Evolutionary conservation across 208 protist species (phyloP).

Genomic region (Leishmania turanica): DNA sequence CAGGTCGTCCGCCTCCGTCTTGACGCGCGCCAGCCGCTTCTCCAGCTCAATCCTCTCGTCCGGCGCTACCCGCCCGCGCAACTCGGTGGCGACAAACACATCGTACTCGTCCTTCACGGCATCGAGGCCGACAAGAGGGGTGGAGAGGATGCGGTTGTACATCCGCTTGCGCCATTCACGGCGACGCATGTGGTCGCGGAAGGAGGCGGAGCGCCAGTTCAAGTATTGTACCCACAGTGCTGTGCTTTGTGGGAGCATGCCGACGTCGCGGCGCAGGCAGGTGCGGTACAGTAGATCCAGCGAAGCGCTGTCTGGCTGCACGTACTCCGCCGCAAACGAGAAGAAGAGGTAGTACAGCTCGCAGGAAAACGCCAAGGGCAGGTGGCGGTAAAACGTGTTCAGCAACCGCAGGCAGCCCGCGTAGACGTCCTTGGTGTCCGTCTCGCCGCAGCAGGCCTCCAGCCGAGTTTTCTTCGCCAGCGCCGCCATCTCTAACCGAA

Average conservation of each 20-base stretch:
- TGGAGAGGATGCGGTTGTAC: constrained; percentile 71
- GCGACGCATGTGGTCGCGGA: constrained; percentile 43
- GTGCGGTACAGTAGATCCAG: constrained; percentile 64
- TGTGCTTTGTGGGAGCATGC: constrained; percentile 71
- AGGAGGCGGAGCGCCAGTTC: constrained; percentile 48
- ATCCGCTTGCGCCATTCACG: constrained; percentile 71
- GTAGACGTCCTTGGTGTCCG: constrained; percentile 65
- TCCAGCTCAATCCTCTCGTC: constrained; percentile 66
- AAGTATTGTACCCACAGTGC: constrained; percentile 77
- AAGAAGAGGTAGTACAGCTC: constrained; percentile 82
- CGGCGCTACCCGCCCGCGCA: constrained; percentile 47
- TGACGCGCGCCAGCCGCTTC: constrained; percentile 42
- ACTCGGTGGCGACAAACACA: constrained; percentile 63
- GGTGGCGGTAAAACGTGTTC: constrained; percentile 82
- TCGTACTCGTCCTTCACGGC: constrained; percentile 82
- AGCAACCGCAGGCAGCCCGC: constrained; percentile 66
- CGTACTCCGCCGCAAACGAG: constrained; percentile 59
- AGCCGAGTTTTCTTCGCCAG: constrained; percentile 41
- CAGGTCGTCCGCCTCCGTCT: constrained; percentile 47
- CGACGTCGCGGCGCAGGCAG: constrained; percentile 68
- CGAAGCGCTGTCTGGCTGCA: constrained; percentile 58
- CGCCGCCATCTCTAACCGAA: constrained; percentile 62
- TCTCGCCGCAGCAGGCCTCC: constrained; percentile 55
- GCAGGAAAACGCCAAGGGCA: constrained; percentile 69
- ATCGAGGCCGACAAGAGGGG: constrained; percentile 64